Evolutionary conservation across 2,329 filamentous ascomycete species (phyloP).

Genomic region (Trichophyton schoenleinii): DNA sequence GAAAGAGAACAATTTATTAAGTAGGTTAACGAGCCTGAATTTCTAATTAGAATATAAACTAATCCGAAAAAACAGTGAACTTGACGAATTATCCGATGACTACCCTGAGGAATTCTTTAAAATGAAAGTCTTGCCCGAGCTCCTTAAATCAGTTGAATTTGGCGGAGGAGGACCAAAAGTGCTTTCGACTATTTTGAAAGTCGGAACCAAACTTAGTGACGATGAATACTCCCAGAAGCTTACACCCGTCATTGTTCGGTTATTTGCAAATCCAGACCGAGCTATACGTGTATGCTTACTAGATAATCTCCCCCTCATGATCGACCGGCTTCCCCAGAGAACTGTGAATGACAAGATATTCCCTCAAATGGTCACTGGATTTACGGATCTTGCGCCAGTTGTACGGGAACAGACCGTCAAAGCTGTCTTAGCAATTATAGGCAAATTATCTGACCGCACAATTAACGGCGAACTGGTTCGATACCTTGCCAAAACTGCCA

Average conservation of each 20-base stretch:
- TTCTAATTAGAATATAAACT: not conserved
- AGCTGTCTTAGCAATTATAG: slow-evolving; percentile 73
- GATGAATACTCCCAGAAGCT: slow-evolving; percentile 82
- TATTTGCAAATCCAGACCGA: slow-evolving; percentile 84
- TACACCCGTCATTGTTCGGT: slow-evolving; percentile 70
- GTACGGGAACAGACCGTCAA: slow-evolving; percentile 95
- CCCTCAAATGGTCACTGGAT: slow-evolving; percentile 86
- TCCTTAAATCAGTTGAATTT: slow-evolving; percentile 98
- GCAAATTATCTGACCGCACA: slow-evolving; percentile 80
- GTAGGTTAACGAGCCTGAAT: slow-evolving; percentile 28
- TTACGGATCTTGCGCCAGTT: slow-evolving; percentile 79
- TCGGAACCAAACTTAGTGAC: slow-evolving; percentile 69
- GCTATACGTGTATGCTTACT: slow-evolving; percentile 83
- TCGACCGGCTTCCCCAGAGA: slow-evolving; percentile 77
- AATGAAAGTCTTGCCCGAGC: slow-evolving; percentile 85
- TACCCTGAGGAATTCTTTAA: slow-evolving; percentile 98
- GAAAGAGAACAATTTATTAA: slow-evolving; percentile 77
- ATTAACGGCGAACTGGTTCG: slow-evolving; percentile 88
- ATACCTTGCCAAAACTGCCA: slow-evolving; percentile 87
- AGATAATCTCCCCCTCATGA: slow-evolving; percentile 80
- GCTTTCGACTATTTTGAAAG: slow-evolving; percentile 77
- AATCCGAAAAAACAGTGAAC: slow-evolving; percentile 39
- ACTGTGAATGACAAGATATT: slow-evolving; percentile 94
- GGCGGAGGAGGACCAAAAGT: slow-evolving; percentile 90
- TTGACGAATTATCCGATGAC: slow-evolving; percentile 78